Base-by-base conservation (phyloP, 2,329 filamentous ascomycete genomes). In the Fusarium sp. region DNA sequence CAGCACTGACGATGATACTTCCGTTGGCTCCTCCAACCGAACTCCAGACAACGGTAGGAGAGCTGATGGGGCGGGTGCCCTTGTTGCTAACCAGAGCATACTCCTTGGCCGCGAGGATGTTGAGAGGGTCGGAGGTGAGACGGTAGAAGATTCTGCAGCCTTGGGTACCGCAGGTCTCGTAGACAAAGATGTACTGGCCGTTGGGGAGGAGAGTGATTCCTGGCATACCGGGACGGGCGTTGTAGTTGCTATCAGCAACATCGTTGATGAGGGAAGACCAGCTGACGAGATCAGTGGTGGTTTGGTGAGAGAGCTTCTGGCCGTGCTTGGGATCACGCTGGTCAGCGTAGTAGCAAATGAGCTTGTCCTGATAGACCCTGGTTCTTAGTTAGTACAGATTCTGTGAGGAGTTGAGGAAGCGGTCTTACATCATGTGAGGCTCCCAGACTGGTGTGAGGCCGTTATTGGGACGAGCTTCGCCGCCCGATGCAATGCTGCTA, bases 371-470 rank as follows among this genome's bases (percentile, higher is more conserved):
- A 77, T 90, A 86, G 35, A 87, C 83, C 79, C 87, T 86, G 7
- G 4, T 15, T 11, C 2, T 15, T 7, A 10, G 22, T 76, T 33
- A 74, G 69, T 45, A 1, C 11, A 22, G 3, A 1, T 26, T 8
- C 5, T 24, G 4, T 6, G 1, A 4, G 17, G 11, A 3, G 2
- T 13, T 10, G 10, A 20, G 2, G 15, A 35, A 20, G 7, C 24
- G 7, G 8, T 51, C 79, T 75, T 71, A 82, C 79, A 90, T 79
- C 60, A 94, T 81, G 79, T 92, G 93, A 1, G 92, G 92, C 80
- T 94, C 92, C 92, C 92, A 94, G n/a, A 94, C 89, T 1, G 91
- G 90, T 0, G 90, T 92, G 45, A 90, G 80, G 4, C 90, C 91
- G 77, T 94, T 93, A 76, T 89, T 86, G 6, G 91, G 88, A 1